These are phyloP conservation scores for Xylaria hypoxylon DNA, from an alignment of 2,329 filamentous ascomycete genomes.

Conservation along the genomic window DNA sequence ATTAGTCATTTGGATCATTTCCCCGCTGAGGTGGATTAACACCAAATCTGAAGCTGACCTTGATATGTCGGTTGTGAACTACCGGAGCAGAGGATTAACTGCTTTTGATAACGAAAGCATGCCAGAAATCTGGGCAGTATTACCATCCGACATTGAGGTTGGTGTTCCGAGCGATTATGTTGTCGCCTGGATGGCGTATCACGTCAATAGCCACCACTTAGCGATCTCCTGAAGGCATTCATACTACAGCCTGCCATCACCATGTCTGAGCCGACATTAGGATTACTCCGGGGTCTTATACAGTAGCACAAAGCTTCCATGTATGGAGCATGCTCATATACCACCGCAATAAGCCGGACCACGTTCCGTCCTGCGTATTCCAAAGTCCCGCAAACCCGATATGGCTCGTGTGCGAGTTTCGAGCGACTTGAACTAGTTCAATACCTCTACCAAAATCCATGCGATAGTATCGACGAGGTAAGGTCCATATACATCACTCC, in stretches of 20 bases:
- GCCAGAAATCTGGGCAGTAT: neutral
- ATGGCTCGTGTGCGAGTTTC: constrained; percentile 18
- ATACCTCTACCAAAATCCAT: constrained; percentile 20
- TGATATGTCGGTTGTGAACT: neutral
- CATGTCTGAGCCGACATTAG: neutral
- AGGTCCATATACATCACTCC: no score
- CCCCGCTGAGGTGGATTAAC: no score
- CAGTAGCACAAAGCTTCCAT: neutral
- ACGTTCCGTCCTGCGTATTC: neutral
- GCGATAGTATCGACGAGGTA: neutral
- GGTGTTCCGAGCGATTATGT: neutral
- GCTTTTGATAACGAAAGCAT: neutral
- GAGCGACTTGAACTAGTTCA: constrained; percentile 14
- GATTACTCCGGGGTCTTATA: neutral
- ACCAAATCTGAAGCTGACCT: no score
- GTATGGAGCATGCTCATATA: neutral
- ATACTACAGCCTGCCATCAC: neutral
- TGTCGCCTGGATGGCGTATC: constrained; percentile 2
- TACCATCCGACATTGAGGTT: neutral
- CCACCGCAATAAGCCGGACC: no score
- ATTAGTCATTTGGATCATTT: no score
- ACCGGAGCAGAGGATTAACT: neutral
- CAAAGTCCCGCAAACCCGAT: neutral
- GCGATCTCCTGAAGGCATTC: constrained; percentile 14
- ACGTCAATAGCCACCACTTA: constrained; percentile 8